Evolutionary conservation across 768 basidiomycete genomes (phyloP).

Genomic region (Phylloporus rhodoxanthus): DNA sequence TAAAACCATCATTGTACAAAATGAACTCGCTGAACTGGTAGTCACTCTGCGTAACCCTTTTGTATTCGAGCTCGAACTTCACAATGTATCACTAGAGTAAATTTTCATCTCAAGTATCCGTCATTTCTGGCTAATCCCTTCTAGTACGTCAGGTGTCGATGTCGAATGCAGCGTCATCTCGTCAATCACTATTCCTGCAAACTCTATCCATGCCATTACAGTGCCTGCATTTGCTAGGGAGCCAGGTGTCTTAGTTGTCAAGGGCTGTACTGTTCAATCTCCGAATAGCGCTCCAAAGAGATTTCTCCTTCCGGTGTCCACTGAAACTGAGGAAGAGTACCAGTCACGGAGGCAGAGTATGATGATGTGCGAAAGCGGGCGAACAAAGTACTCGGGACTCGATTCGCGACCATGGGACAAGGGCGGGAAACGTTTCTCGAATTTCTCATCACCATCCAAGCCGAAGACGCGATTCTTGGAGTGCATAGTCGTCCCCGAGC

Average conservation of each 20-base stretch:
- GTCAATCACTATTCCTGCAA: constrained; percentile 61
- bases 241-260: constrained; percentile 62
- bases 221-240: constrained; percentile 61
- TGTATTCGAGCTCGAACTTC: constrained; percentile 85
- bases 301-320: constrained; percentile 70
- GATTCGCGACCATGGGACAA: constrained; percentile 63
- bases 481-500: constrained; percentile 78
- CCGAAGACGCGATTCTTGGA: constrained; percentile 54
- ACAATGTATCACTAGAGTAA: constrained; percentile 76
- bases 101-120: not conserved
- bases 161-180: constrained; percentile 63
- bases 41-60: constrained; percentile 88
- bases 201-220: constrained; percentile 65
- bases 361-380: constrained; percentile 57
- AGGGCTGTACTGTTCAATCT: constrained; percentile 75
- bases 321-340: constrained; percentile 63
- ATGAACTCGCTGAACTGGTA: constrained; percentile 76
- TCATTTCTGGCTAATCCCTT: constrained; percentile 6
- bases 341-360: constrained; percentile 52
- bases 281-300: constrained; percentile 65
- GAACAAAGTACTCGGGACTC: constrained; percentile 70
- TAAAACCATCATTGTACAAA: constrained; percentile 68
- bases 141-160: constrained; percentile 74
- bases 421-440: constrained; percentile 36
- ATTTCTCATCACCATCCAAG: constrained; percentile 23